Evolutionary conservation across 139 green algal genomes (phyloP), one percentile per base, ranked within the genome.

Genomic region (Coccomyxa sp.): DNA sequence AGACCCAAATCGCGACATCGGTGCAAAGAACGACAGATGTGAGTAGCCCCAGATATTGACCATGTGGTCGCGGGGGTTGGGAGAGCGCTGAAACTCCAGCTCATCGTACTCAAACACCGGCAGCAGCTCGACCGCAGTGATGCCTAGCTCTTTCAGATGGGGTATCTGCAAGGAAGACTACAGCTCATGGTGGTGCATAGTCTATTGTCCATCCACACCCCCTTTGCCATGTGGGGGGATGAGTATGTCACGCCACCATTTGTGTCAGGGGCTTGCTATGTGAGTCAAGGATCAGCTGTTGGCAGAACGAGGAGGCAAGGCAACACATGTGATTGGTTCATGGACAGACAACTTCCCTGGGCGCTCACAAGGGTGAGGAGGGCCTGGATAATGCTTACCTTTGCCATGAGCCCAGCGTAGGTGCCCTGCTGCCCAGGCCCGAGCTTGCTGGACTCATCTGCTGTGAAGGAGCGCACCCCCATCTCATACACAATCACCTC

Each of bases 71-170:
- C 93, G 84, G 0, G 94, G 92, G 87, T 98, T 98, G 58, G 73
- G 80, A 38, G 39, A 83, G 68, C 78, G 80, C 88, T 96, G 89
- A 77, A 97, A 95, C 86, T 98, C 94, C 34, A 98, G 84, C 88
- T 98, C 94, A 73, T 98, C 94, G 54, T 92, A 98, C 83, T 98
- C 94, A 85, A 97, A 97, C 10, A 98, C 92, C 0, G 94, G 94
- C 80, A 98, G 85, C 58, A 98, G 86, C 88, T 98, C 94, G 39
- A 98, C 93, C 8, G 92, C 93, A 39, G 88, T 98, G 41, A 98
- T 81, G 8, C 94, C 93, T 39, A 97, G 88, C n/a, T 86, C 82
- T 40, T 82, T 54, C 7, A 97, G 84, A 82, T 96, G 91, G 22
- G 78, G 73, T 55, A 97, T 90, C 88, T 96, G 92, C 55, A 71